These are phyloP conservation scores for Plenodomus biglobosus DNA, from an alignment of 2,329 filamentous ascomycete genomes.

Conservation along the genomic window DNA sequence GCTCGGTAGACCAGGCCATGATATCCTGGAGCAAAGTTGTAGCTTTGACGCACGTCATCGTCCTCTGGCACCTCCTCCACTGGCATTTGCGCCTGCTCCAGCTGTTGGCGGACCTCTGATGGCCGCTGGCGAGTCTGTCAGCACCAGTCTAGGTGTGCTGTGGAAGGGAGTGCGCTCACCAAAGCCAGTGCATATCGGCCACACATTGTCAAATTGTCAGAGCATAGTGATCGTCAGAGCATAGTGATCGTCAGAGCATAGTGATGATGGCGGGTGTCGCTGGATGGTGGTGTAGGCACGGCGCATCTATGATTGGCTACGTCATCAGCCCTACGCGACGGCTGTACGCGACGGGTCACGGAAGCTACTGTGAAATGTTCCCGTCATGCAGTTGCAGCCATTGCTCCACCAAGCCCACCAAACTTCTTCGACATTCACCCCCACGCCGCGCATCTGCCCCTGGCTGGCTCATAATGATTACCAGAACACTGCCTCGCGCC, in stretches of 20 bases:
- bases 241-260: conserved; percentile 22
- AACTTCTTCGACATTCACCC: conserved; percentile 7
- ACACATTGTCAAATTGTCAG: conserved; percentile 57
- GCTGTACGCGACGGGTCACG: conserved; percentile 23
- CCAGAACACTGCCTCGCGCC: conserved; percentile 35
- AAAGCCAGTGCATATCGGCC: conserved; percentile 66
- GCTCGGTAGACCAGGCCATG: conserved; percentile 84
- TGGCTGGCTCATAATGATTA: conserved; percentile 39
- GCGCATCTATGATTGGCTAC: conserved; percentile 34
- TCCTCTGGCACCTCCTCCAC: conserved; percentile 73
- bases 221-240: conserved; percentile 19
- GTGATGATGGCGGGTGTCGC: neutral
- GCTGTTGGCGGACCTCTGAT: conserved; percentile 70
- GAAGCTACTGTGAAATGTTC: conserved; percentile 33
- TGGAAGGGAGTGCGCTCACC: conserved; percentile 47
- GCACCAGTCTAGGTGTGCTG: neutral
- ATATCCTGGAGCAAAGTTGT: conserved; percentile 91
- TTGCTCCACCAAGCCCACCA: conserved; percentile 16
- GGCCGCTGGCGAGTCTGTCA: conserved; percentile 60
- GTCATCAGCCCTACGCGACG: conserved; percentile 40
- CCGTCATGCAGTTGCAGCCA: conserved; percentile 24
- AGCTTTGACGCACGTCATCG: conserved; percentile 70
- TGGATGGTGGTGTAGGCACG: conserved; percentile 11
- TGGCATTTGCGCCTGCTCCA: conserved; percentile 73
- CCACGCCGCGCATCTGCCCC: conserved; percentile 8